These are phyloP conservation scores for Picea abies DNA, from an alignment of 83 land plant species.

Conservation along the genomic window DNA sequence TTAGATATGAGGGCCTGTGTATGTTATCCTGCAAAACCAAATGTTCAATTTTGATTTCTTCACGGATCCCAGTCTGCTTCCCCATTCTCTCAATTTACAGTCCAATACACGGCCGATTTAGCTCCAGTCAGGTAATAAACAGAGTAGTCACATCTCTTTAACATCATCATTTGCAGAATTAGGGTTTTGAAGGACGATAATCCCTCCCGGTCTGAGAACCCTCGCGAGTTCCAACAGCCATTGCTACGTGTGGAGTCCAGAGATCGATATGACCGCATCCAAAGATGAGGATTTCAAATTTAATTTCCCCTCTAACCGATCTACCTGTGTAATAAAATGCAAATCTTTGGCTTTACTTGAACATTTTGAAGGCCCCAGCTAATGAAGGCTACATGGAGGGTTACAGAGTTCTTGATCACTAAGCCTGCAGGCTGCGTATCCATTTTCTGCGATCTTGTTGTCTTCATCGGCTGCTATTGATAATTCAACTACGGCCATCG, in stretches of 20 bases:
- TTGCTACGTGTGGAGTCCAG: slow-evolving; percentile 22
- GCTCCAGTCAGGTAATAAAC: no score
- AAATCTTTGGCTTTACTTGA: neutral
- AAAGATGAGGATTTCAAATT: slow-evolving; percentile 42
- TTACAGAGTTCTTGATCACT: neutral
- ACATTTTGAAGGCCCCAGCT: neutral
- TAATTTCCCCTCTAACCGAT: slow-evolving; percentile 29
- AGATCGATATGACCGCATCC: slow-evolving; percentile 32
- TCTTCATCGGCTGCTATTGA: no score
- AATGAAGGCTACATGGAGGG: neutral
- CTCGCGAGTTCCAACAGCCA: slow-evolving; percentile 40
- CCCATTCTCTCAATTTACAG: no score
- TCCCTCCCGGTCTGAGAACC: slow-evolving; percentile 56
- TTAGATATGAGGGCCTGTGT: no score
- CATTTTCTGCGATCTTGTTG: no score
- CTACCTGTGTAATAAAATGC: slow-evolving; percentile 10
- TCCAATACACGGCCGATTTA: no score
- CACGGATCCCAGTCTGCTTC: no score
- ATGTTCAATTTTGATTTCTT: no score
- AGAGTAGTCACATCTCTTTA: no score
- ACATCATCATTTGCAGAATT: neutral
- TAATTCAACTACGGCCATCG: no score
- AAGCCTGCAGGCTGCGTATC: no score
- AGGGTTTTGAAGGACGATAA: slow-evolving; percentile 3
- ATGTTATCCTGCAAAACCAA: no score